Conservation (phyloP, 2,329 filamentous ascomycete genomes). For the Nothopassalora personata region DNA sequence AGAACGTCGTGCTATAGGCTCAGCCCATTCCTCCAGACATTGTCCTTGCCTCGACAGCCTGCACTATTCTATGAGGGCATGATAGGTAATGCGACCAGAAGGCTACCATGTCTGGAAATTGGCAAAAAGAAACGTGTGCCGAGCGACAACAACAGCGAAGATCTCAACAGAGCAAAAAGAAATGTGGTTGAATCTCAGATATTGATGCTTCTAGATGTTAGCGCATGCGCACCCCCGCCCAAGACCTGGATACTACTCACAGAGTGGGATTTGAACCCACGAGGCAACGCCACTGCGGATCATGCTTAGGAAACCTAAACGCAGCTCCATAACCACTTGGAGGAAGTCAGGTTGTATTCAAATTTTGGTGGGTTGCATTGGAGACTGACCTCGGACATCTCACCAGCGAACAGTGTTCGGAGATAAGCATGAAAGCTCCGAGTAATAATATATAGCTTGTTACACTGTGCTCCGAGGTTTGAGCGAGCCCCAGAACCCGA, state of each 20-base stretch:
- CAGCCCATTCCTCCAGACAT: too few relatives aligned
- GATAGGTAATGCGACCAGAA: too few relatives aligned
- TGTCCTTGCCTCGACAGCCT: too few relatives aligned
- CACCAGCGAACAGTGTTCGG: not conserved
- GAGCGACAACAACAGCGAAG: too few relatives aligned
- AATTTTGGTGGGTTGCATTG: not conserved
- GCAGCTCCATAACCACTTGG: constrained; percentile 13
- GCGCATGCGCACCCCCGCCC: too few relatives aligned
- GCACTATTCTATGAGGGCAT: too few relatives aligned
- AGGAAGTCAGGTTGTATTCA: not conserved
- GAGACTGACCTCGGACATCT: not conserved
- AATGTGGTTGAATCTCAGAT: not conserved
- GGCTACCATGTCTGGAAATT: too few relatives aligned
- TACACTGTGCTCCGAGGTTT: not conserved
- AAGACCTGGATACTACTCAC: too few relatives aligned
- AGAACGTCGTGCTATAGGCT: not conserved
- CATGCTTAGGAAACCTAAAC: constrained; percentile 10
- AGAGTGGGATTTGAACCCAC: constrained; percentile 3
- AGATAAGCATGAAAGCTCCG: not conserved
- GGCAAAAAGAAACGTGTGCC: too few relatives aligned
- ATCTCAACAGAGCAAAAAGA: not conserved
- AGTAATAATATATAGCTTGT: not conserved
- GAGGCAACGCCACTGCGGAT: constrained; percentile 11
- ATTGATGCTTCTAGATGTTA: not conserved
- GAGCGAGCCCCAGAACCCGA: not conserved